These are phyloP conservation scores for Penicillium sp. DNA, from an alignment of 2,329 filamentous ascomycete genomes.

Conservation along the genomic window DNA sequence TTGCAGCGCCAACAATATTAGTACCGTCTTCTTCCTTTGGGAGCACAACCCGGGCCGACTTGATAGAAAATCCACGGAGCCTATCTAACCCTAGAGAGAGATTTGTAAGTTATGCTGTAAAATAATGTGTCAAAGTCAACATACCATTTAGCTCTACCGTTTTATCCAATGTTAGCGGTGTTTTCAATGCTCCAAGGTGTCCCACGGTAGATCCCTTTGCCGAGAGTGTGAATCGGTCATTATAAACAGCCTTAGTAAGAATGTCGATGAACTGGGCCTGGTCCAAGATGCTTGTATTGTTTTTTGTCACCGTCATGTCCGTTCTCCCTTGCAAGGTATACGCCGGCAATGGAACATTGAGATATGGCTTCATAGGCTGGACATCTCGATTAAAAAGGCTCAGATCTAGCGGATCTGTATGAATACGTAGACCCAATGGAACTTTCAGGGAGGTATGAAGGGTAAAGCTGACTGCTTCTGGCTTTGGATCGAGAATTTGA, in stretches of 20 bases:
- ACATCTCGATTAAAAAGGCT: constrained; percentile 49
- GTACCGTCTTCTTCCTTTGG: constrained; percentile 43
- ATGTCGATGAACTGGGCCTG: constrained; percentile 46
- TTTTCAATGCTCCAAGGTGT: constrained; percentile 47
- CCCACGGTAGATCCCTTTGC: constrained; percentile 43
- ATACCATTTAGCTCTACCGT: constrained; percentile 44
- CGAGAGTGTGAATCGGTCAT: constrained; percentile 42
- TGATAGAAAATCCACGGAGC: constrained; percentile 46
- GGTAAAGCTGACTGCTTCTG: constrained; percentile 23
- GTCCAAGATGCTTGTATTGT: constrained; percentile 43
- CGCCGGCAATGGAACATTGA: constrained; percentile 17
- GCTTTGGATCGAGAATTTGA: constrained; percentile 24
- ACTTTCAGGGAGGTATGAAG: constrained; percentile 25
- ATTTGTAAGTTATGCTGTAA: background rate
- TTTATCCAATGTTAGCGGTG: constrained; percentile 47
- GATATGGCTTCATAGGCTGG: constrained; percentile 22
- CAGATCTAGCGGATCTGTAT: constrained; percentile 42
- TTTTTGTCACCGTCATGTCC: constrained; percentile 38
- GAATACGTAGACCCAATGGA: constrained; percentile 20
- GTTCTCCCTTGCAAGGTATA: constrained; percentile 34
- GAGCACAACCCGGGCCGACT: constrained; percentile 42
- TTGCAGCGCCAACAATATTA: constrained; percentile 51
- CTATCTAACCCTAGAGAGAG: constrained; percentile 36
- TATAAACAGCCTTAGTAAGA: constrained; percentile 48
- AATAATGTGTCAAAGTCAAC: background rate